These are phyloP conservation scores for Sordaria brevicollis DNA, from an alignment of 495 filamentous ascomycete genomes.

Conservation along the genomic window DNA sequence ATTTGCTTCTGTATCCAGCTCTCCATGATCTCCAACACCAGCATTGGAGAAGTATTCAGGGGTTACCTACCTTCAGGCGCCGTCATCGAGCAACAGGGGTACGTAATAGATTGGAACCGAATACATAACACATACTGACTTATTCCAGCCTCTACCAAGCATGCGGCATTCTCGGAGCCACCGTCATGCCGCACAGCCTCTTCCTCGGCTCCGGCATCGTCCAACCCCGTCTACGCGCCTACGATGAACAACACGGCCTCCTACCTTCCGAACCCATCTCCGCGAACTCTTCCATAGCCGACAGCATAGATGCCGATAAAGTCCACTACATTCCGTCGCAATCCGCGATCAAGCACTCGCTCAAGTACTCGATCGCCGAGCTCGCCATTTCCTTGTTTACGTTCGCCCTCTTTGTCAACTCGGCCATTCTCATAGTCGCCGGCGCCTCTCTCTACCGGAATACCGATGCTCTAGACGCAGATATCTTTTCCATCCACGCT, in stretches of 20 bases:
- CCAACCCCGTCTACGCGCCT: constrained; percentile 70
- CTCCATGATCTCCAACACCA: constrained; percentile 59
- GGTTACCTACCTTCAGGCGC: constrained; percentile 75
- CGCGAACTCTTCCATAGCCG: constrained; percentile 13
- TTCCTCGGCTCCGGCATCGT: constrained; percentile 87
- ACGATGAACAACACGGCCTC: constrained; percentile 54
- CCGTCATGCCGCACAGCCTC: constrained; percentile 88
- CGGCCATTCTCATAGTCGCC: constrained; percentile 79
- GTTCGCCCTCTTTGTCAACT: constrained; percentile 91
- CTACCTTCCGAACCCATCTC: constrained; percentile 27
- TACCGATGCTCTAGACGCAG: constrained; percentile 47
- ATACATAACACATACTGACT: neutral
- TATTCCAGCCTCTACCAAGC: constrained; percentile 57
- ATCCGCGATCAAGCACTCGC: constrained; percentile 63
- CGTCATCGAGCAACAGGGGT: constrained; percentile 52
- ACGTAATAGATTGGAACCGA: neutral
- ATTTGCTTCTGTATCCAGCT: constrained; percentile 89
- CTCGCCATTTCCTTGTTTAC: constrained; percentile 72
- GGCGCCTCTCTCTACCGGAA: constrained; percentile 65
- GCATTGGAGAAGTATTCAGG: constrained; percentile 64
- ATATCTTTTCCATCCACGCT: constrained; percentile 76
- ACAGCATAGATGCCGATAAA: constrained; percentile 29
- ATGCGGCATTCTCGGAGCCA: constrained; percentile 86
- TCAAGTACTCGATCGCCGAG: constrained; percentile 72
- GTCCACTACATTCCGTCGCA: constrained; percentile 66